These are phyloP conservation scores for Aureobasidium sp. DNA, from an alignment of 2,329 filamentous ascomycete species.

Conservation along the genomic window DNA sequence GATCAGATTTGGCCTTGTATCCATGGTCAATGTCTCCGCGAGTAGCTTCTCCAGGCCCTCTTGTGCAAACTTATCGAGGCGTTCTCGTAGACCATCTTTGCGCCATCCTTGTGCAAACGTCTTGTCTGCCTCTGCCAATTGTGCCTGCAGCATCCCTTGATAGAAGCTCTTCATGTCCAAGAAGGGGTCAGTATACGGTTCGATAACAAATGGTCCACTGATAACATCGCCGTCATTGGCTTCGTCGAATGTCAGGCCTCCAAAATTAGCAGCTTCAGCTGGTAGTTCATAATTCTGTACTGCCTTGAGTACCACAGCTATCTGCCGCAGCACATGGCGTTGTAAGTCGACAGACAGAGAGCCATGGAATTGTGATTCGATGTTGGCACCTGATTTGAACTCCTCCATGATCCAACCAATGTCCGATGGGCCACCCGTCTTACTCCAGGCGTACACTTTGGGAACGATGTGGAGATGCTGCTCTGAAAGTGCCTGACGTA, in stretches of 20 bases:
- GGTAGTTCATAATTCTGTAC: neutral
- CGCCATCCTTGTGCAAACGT: neutral
- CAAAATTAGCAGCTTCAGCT: neutral
- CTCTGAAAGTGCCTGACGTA: neutral
- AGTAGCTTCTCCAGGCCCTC: neutral
- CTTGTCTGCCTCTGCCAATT: neutral
- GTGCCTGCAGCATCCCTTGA: neutral
- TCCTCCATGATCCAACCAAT: neutral
- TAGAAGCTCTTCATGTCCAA: neutral
- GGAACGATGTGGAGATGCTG: neutral
- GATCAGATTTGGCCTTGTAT: neutral
- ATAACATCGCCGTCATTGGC: neutral
- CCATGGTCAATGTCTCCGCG: neutral
- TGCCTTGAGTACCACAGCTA: neutral
- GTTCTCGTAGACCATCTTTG: neutral
- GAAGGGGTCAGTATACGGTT: neutral
- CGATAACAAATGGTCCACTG: neutral
- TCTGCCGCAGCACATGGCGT: neutral
- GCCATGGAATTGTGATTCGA: neutral
- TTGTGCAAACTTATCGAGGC: neutral
- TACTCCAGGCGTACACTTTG: neutral
- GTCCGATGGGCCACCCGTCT: neutral
- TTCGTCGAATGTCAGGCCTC: neutral
- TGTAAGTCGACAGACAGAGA: neutral
- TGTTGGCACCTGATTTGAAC: neutral